Base-by-base conservation (phyloP, 805 yeast genomes). In the Candida xiaguanensis region DNA sequence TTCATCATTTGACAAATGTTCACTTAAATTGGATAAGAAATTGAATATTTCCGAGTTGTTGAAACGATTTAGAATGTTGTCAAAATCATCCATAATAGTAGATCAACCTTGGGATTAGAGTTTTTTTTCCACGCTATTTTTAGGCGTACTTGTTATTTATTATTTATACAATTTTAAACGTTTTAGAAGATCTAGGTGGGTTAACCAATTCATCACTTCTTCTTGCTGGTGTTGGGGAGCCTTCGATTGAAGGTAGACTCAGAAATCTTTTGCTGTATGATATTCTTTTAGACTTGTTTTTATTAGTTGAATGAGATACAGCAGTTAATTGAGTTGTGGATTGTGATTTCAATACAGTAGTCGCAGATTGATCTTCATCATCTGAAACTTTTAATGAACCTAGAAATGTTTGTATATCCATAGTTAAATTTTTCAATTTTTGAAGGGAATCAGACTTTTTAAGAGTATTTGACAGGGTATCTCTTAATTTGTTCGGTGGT, bases 391-490 rank as follows among this genome's bases (percentile, higher is more conserved):
- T 23, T 5, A 13, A 37, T 5, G 16, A 14, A 3, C 36, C 41
- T 15, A 38, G 17, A n/a, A 38, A 31, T 8, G 36, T 22, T 33
- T 41, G 42, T 9, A 41, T 41, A 25, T 47, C 54, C 20, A 47
- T 35, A 29, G 58, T 53, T 22, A 64, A 44, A 23, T 58, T 67
- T 26, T 61, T 67, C 13, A 66, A 44, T 38, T 47, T 57, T 30
- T 56, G 50, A 11, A 61, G 49, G 12, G 70, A 65, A 16, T 52
- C 58, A 2, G 67, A 61, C 29, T 57, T 51, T 15, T 31, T 52
- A 30, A 49, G 36, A 13, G 36, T 26, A 33, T 15, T 30, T 13
- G 15, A 16, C 9, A 12, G 4, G 11, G 13, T 1, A 16, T 23
- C 28, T n/a, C 23, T 4, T 6, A 32, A 12, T 6, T 38, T 38